Percentiles rank a stretch among this genome's conserved stretches.
Conservation (phyloP, 768 basidiomycete genomes). For the Paxillus rubicundulus region DNA sequence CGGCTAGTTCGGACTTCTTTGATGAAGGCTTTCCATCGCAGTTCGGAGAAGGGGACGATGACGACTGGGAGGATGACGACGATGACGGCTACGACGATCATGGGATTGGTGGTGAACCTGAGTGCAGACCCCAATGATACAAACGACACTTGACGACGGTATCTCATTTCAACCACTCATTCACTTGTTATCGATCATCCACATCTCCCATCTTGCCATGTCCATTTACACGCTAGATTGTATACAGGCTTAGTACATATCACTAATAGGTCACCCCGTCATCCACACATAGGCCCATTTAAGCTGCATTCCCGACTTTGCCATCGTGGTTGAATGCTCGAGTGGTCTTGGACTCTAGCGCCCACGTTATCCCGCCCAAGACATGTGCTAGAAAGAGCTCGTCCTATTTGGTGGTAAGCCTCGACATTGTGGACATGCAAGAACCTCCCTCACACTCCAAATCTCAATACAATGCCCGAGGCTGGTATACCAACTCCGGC, state of each 20-base stretch:
- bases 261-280: slow-evolving; percentile 20
- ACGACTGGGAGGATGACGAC: slow-evolving; percentile 70
- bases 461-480: slow-evolving; percentile 79
- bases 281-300: slow-evolving; percentile 1
- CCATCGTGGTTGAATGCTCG: slow-evolving; percentile 59
- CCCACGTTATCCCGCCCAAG: slow-evolving; percentile 73
- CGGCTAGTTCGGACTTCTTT: slow-evolving; percentile 74
- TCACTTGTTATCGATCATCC: slow-evolving; percentile 8
- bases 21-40: slow-evolving; percentile 65
- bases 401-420: slow-evolving; percentile 43
- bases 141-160: slow-evolving; percentile 3
- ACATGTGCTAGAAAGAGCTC: slow-evolving; percentile 69
- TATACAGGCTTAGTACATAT: slow-evolving; percentile 22
- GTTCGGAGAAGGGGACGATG: slow-evolving; percentile 72
- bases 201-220: slow-evolving; percentile 15
- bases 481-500: slow-evolving; percentile 82
- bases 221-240: slow-evolving; percentile 29
- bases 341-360: slow-evolving; percentile 67
- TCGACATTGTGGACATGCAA: not conserved
- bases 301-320: slow-evolving; percentile 50
- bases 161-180: slow-evolving; percentile 9
- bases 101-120: slow-evolving; percentile 45
- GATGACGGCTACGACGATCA: slow-evolving; percentile 52
- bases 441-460: slow-evolving; percentile 53
- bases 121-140: slow-evolving; percentile 60